A percentile compares a stretch with the other conserved stretches of the same genome.
Conservation (phyloP, 2,329 filamentous ascomycete genomes). For the Aspergillus ochraceoroseus region DNA sequence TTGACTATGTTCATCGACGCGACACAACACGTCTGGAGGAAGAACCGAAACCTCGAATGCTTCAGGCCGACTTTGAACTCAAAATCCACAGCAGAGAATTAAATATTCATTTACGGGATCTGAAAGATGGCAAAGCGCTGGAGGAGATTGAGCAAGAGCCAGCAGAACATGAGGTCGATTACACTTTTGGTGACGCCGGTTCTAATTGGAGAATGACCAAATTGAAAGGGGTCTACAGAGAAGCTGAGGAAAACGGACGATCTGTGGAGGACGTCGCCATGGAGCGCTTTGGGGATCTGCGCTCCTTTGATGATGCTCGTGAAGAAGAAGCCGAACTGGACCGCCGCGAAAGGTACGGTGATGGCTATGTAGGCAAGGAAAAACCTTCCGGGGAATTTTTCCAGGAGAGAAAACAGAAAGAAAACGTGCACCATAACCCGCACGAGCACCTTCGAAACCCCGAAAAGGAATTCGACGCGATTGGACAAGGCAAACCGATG, state of each 20-base stretch:
- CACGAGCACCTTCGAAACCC: constrained; percentile 30
- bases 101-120: constrained; percentile 63
- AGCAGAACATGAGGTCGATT: constrained; percentile 62
- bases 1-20: constrained; percentile 68
- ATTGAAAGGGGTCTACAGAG: constrained; percentile 75
- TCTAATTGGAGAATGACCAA: constrained; percentile 97
- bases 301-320: constrained; percentile 83
- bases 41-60: constrained; percentile 37
- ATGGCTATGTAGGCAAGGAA: constrained; percentile 76
- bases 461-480: constrained; percentile 34
- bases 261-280: constrained; percentile 74
- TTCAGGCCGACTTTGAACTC: constrained; percentile 59
- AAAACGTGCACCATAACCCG: constrained; percentile 45
- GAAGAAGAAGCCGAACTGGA: constrained; percentile 93
- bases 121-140: constrained; percentile 54
- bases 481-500: constrained; percentile 55
- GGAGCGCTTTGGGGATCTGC: constrained; percentile 73
- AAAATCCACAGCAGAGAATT: constrained; percentile 75
- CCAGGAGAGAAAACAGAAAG: constrained; percentile 64
- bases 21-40: constrained; percentile 54
- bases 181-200: constrained; percentile 82
- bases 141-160: constrained; percentile 53
- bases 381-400: constrained; percentile 85
- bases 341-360: constrained; percentile 72
- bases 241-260: constrained; percentile 68